Evolutionary conservation across 495 filamentous ascomycete genomes (phyloP).

Genomic region (Annulohypoxylon bovei): DNA sequence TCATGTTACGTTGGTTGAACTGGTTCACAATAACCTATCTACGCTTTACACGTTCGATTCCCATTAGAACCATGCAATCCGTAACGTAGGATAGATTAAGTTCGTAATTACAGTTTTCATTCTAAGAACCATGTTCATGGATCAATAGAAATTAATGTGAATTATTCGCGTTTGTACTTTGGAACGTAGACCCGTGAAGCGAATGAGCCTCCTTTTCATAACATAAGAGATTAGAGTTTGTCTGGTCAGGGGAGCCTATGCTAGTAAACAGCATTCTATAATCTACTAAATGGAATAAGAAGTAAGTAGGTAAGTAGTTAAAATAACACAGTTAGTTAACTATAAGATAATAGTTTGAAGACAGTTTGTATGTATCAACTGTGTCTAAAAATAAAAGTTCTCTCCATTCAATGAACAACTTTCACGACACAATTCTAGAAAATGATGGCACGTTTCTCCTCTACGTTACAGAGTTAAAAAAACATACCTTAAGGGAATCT

Average conservation of each 20-base stretch:
- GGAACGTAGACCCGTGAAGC: no score
- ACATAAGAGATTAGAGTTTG: no score
- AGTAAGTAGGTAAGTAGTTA: background rate
- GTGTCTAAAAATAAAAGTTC: background rate
- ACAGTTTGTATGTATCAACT: background rate
- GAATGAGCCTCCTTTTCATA: no score
- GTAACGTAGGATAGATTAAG: slow-evolving; percentile 10
- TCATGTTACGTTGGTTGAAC: background rate
- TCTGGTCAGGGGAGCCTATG: no score
- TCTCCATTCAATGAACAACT: background rate
- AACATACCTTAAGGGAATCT: slow-evolving; percentile 6
- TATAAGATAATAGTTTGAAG: no score
- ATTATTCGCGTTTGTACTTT: background rate
- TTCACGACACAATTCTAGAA: background rate
- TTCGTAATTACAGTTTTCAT: background rate
- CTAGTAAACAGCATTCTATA: no score
- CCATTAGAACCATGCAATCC: background rate
- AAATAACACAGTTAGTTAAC: no score
- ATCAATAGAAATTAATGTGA: background rate
- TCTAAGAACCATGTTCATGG: background rate
- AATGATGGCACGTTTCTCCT: slow-evolving; percentile 31
- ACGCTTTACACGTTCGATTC: background rate
- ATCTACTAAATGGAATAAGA: background rate
- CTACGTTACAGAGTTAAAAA: slow-evolving; percentile 19
- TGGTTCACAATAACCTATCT: background rate